Evolutionary conservation across 148 eudicot genomes (phyloP), one percentile per base, ranked within the genome.

Genomic region (Fagopyrum esculentum): DNA sequence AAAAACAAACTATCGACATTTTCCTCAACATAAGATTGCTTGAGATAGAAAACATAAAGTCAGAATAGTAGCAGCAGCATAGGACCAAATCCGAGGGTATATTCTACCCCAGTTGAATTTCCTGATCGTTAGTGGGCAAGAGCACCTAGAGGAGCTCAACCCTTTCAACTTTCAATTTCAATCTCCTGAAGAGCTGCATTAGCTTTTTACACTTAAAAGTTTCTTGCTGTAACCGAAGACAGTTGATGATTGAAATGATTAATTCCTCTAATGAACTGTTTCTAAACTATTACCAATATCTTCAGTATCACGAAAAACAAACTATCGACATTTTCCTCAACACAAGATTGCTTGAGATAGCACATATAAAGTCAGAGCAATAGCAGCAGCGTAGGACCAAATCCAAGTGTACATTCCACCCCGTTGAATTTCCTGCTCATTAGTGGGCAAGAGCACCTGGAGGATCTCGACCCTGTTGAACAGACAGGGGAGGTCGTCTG

Each of bases 391-490:
- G 11, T 26, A 29, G 44, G 68, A 61, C 15, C 40, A 12, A 61
- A 61, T 26, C 9, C 30, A 43, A 15, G 30, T 8, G 43, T 26
- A 16, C 46, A 40, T 43, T 66, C 69, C 47, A 19, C 71, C 71
- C 71, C 2, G 64, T 57, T 57, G 30, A 57, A 29, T 57, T 57
- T 30, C 64, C 64, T 66, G 17, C 46, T 66, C 43, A 8, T 66
- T 15, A 74, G 59, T 55, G 76, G 26, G 76, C 76, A 35, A 7
- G 9, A 44, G 15, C 40, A 44, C 15, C 12, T 13, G 76, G 71
- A 75, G 76, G 69, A 61, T 54, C 10, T 11, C 56, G 77, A 4
- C 71, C 77, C 22, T 75, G 77, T 61, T 75, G 77, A 59, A 61
- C 71, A 75, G 77, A 75, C 71, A 75, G 12, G 6, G 50, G 70